Conservation (phyloP, 805 yeast species). For the Wickerhamiella qilinensis region DNA sequence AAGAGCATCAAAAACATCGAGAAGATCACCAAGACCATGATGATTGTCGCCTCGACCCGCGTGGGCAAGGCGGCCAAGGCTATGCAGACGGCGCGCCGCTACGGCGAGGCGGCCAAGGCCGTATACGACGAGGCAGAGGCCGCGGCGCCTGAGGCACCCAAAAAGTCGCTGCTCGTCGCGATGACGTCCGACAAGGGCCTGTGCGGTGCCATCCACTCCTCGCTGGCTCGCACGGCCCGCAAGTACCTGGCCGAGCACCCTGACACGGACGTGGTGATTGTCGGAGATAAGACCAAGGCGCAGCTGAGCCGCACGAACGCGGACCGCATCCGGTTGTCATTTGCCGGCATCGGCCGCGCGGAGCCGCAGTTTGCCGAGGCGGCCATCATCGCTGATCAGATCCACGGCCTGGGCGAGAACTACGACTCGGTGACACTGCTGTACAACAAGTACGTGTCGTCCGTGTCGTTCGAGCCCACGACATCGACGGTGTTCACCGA, state of each 20-base stretch:
- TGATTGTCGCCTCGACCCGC: slow-evolving; percentile 96
- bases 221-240: slow-evolving; percentile 80
- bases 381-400: slow-evolving; percentile 74
- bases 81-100: slow-evolving; percentile 73
- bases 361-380: slow-evolving; percentile 90
- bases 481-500: slow-evolving; percentile 49
- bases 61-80: slow-evolving; percentile 91
- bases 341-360: slow-evolving; percentile 90
- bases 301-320: slow-evolving; percentile 77
- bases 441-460: slow-evolving; percentile 76
- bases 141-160: slow-evolving; percentile 32
- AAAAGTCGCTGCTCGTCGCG: slow-evolving; percentile 67
- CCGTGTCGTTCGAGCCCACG: slow-evolving; percentile 82
- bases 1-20: slow-evolving; percentile 97
- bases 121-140: slow-evolving; percentile 76
- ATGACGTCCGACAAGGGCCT: slow-evolving; percentile 95
- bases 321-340: slow-evolving; percentile 50
- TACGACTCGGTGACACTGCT: slow-evolving; percentile 67
- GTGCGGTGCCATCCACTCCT: slow-evolving; percentile 97
- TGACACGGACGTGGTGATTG: slow-evolving; percentile 61
- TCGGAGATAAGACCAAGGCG: slow-evolving; percentile 88
- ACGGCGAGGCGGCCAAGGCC: slow-evolving; percentile 63
- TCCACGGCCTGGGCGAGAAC: slow-evolving; percentile 35
- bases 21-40: slow-evolving; percentile 99
- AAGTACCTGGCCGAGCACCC: slow-evolving; percentile 42